Evolutionary conservation across 805 yeast species (phyloP).

Genomic region (Wickerhamiella musiphila): DNA sequence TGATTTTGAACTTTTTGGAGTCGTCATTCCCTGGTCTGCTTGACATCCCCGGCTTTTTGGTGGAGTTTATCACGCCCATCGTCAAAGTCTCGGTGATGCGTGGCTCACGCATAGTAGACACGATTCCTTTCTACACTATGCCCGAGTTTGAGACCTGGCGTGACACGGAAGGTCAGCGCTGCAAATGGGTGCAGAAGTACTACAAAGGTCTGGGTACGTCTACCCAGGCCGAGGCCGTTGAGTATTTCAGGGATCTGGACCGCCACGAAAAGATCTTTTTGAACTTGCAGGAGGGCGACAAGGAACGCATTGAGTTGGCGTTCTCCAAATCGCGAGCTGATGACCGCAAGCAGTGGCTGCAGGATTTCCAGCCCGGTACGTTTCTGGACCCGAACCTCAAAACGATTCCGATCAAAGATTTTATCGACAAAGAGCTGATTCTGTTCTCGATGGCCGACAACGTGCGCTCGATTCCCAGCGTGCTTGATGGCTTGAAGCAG

Average conservation of each 20-base stretch:
- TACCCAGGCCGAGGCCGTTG: conserved; percentile 54
- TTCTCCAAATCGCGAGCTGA: conserved; percentile 92
- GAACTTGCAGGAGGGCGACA: conserved; percentile 57
- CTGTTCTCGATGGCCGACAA: conserved; percentile 94
- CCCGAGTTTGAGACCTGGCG: conserved; percentile 94
- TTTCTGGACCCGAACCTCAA: conserved; percentile 61
- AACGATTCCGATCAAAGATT: conserved; percentile 78
- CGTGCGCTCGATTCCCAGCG: conserved; percentile 84
- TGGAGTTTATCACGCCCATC: conserved; percentile 93
- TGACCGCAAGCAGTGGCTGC: conserved; percentile 92
- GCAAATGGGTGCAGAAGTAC: conserved; percentile 84
- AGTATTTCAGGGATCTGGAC: conserved; percentile 72
- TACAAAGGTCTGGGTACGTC: conserved; percentile 99
- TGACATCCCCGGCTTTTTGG: conserved; percentile 75
- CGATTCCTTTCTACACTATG: conserved; percentile 74
- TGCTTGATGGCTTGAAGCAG: conserved; percentile 89
- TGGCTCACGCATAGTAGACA: conserved; percentile 26
- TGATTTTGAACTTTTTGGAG: conserved; percentile 82
- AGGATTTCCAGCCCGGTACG: conserved; percentile 82
- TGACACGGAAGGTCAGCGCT: conserved; percentile 54
- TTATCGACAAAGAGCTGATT: conserved; percentile 87
- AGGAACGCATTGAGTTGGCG: conserved; percentile 68
- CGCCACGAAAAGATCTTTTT: conserved; percentile 76
- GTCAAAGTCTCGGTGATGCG: conserved; percentile 68
- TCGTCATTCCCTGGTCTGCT: conserved; percentile 86